These are phyloP conservation scores for Gossypioides kirkii DNA, from an alignment of 345 rosid genomes.

Conservation along the genomic window DNA sequence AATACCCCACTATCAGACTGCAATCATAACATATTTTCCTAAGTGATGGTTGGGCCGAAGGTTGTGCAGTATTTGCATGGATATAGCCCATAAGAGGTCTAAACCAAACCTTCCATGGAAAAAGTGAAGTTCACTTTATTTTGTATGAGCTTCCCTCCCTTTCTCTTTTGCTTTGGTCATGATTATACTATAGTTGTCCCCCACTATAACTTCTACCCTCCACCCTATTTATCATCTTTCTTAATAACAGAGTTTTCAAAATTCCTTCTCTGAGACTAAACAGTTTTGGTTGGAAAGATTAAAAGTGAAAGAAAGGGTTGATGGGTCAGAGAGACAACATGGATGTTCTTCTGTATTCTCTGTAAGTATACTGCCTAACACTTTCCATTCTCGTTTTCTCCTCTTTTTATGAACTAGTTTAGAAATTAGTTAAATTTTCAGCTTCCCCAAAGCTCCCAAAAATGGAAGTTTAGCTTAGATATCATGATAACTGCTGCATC, in stretches of 20 bases:
- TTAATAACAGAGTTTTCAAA: conserved; percentile 8
- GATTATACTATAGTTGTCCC: conserved; percentile 32
- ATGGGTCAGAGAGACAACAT: neutral
- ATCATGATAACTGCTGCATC: conserved; percentile 16
- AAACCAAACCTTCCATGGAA: neutral
- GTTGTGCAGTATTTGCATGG: neutral
- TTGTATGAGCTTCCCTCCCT: conserved; percentile 47
- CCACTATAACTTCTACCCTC: conserved; percentile 20
- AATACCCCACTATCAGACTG: no score
- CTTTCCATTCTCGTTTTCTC: neutral
- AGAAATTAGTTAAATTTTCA: no score
- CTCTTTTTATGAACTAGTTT: neutral
- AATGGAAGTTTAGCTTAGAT: no score
- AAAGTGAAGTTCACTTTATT: conserved; percentile 35
- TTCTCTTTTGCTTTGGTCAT: conserved; percentile 27
- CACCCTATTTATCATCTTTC: neutral
- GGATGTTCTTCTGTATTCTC: neutral
- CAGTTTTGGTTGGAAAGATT: neutral
- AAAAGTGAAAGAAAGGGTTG: neutral
- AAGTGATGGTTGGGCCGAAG: neutral
- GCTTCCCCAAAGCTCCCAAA: no score
- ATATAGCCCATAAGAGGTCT: neutral
- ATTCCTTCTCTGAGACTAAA: neutral
- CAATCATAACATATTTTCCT: neutral
- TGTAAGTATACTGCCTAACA: conserved; percentile 20